These are phyloP conservation scores for Sordariomycetes sp. DNA, from an alignment of 2,329 filamentous ascomycete species.

Conservation along the genomic window DNA sequence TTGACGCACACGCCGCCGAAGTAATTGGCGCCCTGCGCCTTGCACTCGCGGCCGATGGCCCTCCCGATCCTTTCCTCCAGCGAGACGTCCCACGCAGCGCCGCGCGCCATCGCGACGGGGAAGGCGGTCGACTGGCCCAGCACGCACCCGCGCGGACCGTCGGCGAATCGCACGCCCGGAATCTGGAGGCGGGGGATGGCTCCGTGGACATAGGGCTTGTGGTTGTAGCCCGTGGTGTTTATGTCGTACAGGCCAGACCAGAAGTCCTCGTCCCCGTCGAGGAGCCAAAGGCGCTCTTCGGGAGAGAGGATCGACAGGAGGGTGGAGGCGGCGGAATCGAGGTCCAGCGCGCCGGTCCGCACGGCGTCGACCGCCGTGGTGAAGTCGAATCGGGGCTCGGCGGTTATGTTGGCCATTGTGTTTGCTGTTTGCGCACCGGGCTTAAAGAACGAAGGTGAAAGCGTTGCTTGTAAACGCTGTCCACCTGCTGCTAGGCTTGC, in stretches of 20 bases:
- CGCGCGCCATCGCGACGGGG: constrained; percentile 11
- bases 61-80: constrained; percentile 10
- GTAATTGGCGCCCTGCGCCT: constrained; percentile 11
- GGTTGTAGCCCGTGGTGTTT: not conserved
- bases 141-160: constrained; percentile 10
- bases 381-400: not conserved
- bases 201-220: constrained; percentile 11
- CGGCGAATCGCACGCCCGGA: constrained; percentile 9
- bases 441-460: not conserved
- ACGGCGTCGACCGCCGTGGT: not conserved
- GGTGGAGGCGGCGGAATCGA: not conserved
- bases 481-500: not conserved
- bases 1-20: constrained; percentile 13
- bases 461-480: not conserved
- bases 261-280: not conserved
- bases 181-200: constrained; percentile 9
- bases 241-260: not conserved
- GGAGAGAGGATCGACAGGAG: not conserved
- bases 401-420: not conserved
- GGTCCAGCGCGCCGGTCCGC: not conserved
- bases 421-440: not conserved
- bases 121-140: constrained; percentile 10
- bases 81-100: constrained; percentile 11
- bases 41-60: constrained; percentile 11
- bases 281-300: not conserved